Evolutionary conservation across 2,329 filamentous ascomycete species (phyloP).

Genomic region (Aaosphaeria arxii): DNA sequence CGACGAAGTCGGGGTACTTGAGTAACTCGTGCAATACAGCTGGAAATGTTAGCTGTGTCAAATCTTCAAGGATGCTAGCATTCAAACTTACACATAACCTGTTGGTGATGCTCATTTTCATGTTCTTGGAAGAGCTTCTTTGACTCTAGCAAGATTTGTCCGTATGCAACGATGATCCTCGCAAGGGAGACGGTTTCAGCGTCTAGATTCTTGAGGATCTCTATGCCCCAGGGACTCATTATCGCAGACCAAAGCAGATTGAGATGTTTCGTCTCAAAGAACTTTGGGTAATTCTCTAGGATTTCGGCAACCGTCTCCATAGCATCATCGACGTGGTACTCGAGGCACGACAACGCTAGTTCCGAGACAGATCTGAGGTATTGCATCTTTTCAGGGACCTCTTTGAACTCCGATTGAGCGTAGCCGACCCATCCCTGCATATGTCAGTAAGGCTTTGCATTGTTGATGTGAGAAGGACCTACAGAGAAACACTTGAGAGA

Average conservation of each 20-base stretch:
- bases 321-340: slow-evolving; percentile 49
- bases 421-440: slow-evolving; percentile 71
- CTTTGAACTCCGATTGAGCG: slow-evolving; percentile 61
- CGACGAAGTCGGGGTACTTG: slow-evolving; percentile 62
- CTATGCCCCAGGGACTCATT: slow-evolving; percentile 31
- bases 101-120: slow-evolving; percentile 26
- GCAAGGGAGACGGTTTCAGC: slow-evolving; percentile 32
- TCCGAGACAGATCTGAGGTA: slow-evolving; percentile 60
- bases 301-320: slow-evolving; percentile 37
- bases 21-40: slow-evolving; percentile 63
- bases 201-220: slow-evolving; percentile 34
- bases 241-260: slow-evolving; percentile 33
- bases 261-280: slow-evolving; percentile 31
- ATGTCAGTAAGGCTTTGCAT: slow-evolving; percentile 7
- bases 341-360: slow-evolving; percentile 59
- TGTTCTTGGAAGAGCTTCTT: slow-evolving; percentile 49
- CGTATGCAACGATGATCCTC: slow-evolving; percentile 36
- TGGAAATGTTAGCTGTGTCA: slow-evolving; percentile 2
- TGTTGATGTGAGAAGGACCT: slow-evolving; percentile 3
- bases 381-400: slow-evolving; percentile 56
- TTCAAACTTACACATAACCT: slow-evolving; percentile 32
- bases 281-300: slow-evolving; percentile 32
- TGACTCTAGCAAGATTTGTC: slow-evolving; percentile 29
- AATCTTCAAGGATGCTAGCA: background rate
- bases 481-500: slow-evolving; percentile 35